Percentiles rank a stretch among this genome's conserved stretches.
phyloP scores from a whole-genome alignment of 2,329 filamentous ascomycete species.

The Arthrobotrys megalospora region DNA sequence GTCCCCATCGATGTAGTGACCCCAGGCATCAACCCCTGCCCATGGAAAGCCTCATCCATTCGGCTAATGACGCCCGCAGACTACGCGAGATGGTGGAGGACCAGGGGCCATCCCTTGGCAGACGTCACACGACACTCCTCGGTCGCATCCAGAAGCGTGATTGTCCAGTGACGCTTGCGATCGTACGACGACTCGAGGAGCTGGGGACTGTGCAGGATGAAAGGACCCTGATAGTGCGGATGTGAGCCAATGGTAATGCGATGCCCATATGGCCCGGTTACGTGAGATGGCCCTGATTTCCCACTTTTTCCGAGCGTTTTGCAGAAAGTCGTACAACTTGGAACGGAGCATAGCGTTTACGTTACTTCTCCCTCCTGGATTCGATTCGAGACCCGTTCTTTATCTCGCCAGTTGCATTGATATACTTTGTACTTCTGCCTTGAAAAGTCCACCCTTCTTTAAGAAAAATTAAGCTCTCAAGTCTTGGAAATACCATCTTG shows the following conservation, averaged over 20 bases:
- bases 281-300: conserved; percentile 31
- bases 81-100: conserved; percentile 33
- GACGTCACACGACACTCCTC: conserved; percentile 47
- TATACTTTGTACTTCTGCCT: not conserved
- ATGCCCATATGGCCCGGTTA: not conserved
- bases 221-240: conserved; percentile 13
- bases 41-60: conserved; percentile 21
- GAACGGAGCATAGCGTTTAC: not conserved
- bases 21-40: conserved; percentile 14
- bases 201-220: conserved; percentile 1
- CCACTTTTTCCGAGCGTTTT: not conserved
- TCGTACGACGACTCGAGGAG: conserved; percentile 24
- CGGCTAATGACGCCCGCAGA: conserved; percentile 38
- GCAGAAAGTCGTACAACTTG: not conserved
- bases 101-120: conserved; percentile 48
- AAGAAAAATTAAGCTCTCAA: not conserved
- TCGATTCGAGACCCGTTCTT: not conserved
- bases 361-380: not conserved
- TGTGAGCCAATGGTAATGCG: conserved; percentile 13
- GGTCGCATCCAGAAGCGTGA: conserved; percentile 34
- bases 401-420: not conserved
- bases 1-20: not conserved
- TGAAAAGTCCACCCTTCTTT: not conserved
- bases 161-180: conserved; percentile 43
- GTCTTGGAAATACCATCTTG: conserved; percentile 33